phyloP scores from a whole-genome alignment of 371 early-diverging fungal species.

The Lichtheimia corymbifera region DNA sequence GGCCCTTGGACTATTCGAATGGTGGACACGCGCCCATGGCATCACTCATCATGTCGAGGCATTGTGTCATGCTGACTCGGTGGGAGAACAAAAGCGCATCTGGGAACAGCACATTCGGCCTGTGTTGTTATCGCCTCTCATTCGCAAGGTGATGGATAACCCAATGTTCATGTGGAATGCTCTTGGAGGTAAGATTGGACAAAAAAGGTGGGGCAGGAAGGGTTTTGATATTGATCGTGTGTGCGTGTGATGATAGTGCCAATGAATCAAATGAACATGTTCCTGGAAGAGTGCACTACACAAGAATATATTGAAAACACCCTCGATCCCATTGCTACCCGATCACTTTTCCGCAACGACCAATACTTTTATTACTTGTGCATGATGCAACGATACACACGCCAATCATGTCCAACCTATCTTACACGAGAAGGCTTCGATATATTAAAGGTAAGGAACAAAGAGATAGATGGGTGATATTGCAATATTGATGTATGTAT shows the following conservation, averaged over 20 bases:
- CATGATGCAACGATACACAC: constrained; percentile 71
- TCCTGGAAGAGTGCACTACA: constrained; percentile 75
- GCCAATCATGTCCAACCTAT: constrained; percentile 69
- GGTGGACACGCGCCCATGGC: constrained; percentile 64
- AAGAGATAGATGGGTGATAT: background rate
- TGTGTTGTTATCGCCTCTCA: constrained; percentile 63
- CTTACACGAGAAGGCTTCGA: constrained; percentile 72
- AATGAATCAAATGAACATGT: constrained; percentile 87
- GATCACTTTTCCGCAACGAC: constrained; percentile 63
- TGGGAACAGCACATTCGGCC: constrained; percentile 72
- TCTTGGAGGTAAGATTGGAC: constrained; percentile 57
- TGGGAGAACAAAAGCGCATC: constrained; percentile 63
- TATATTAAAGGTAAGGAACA: constrained; percentile 46
- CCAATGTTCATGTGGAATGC: constrained; percentile 87
- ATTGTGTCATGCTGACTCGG: constrained; percentile 56
- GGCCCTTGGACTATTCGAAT: constrained; percentile 71
- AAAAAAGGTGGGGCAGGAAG: background rate
- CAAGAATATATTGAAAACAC: constrained; percentile 83
- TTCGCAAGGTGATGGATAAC: constrained; percentile 68
- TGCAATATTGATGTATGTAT: background rate
- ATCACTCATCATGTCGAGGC: constrained; percentile 57
- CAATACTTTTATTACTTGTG: constrained; percentile 87
- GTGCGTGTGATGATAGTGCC: constrained; percentile 55
- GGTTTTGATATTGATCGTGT: background rate
- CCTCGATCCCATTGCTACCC: constrained; percentile 72